Base-by-base conservation (phyloP, 208 protist species). In the Acanthamoeba castellanii region DNA sequence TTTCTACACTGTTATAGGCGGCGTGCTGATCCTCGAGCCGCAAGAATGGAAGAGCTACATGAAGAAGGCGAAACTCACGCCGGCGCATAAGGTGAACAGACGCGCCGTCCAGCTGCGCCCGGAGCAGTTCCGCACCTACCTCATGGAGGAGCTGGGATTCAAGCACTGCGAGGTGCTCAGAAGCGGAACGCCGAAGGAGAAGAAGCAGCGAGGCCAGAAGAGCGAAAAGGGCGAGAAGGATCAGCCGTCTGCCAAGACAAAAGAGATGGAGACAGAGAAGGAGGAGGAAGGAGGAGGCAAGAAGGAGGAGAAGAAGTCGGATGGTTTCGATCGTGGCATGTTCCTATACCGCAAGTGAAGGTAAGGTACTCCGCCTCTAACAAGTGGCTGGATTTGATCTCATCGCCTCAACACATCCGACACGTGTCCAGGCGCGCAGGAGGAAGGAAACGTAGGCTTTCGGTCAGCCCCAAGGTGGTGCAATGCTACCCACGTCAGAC, bases 1-100 rank as follows among this genome's bases (percentile, higher is more conserved):
- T 55, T 1, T 55, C 50, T 66, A 30, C 5, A 18, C 2, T 11
- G 59, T n/a, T 66, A 8, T 9, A 78, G 96, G 95, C 25, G 96
- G 96, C 8, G 30, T 96, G 47, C 85, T 97, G 42, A 57, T 97
- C 25, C 87, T 97, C 27, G 97, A 97, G 89, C 96, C 97, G 6
- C 97, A 97, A 87, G 20, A 45, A 0, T 97, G 96, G 96, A 96
- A 93, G 27, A 93, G 64, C 72, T 97, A 97, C 70, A 61, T 59
- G 55, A 96, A 97, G 22, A 94, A 96, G 74, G 42, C 66, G 22
- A 32, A 89, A 18, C 42, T 96, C 13, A 96, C 64, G 27, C 42
- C 82, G 5, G 70, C 14, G 22, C 52, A 74, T 16, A 70, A 92
- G 45, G 16, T 55, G 27, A 30, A 55, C 76, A 85, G 55, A 3